Evolutionary conservation across 164 flowering plant species (phyloP), one percentile per base, ranked within the genome.

Genomic region (Dillenia suffruticosa): DNA sequence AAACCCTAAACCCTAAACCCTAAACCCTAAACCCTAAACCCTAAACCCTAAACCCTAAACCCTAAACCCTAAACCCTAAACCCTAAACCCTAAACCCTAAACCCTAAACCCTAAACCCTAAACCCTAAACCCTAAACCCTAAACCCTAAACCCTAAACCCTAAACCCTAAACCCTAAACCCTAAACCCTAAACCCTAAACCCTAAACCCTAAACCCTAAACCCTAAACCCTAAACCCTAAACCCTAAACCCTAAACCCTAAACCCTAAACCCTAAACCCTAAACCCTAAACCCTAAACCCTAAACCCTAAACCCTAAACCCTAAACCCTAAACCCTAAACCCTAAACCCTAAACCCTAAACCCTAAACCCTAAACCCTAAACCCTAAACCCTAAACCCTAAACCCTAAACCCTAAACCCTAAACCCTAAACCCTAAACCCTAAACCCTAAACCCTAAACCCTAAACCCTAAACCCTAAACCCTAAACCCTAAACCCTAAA

Each of bases 1-100:
- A 53, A 64, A 64, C 40, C 68, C 68, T 49, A 44, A 64, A 64
- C 47, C 68, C 68, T 44, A 44, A 64, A 56, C 46, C 68, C 68
- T 49, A 53, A 64, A 64, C 19, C 68, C 68, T 56, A 17, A 56
- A 57, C 16, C 68, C 68, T 53, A 19, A 51, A 64, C 55, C 56
- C 61, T 51, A 43, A 64, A 64, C 50, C 61, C 68, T 62, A 49
- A 47, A 64, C 56, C 54, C 68, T 62, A 26, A 55, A 55, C 26
- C 58, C 58, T 46, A 49, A 64, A 64, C 56, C 62, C 61, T 56
- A 49, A 64, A 57, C 32, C 68, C 68, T 19, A 17, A 64, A 64
- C 24, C 61, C 58, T 10, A 24, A 55, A 55, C 8, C 58, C 58
- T 32, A 24, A 55, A 55, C 44, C 44, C 58, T 10, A 24, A 55